Evolutionary conservation across 1,284 basidiomycete species (phyloP), one percentile per base, ranked within the genome.

Genomic region (Moniliella sp.): DNA sequence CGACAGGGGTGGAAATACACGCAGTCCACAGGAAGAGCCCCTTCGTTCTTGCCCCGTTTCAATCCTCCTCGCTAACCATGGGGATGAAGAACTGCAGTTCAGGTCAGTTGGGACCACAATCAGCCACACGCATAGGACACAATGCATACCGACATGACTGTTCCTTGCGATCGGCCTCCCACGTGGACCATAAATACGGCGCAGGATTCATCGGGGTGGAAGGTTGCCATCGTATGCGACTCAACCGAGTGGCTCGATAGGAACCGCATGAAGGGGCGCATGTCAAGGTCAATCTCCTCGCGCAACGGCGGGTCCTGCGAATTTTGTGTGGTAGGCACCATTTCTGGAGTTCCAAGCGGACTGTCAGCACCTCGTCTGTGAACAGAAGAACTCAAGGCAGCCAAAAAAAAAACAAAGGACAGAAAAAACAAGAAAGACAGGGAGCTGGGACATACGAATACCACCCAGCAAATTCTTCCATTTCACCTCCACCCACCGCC

Each of bases 151-250:
- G n/a, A n/a, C n/a, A n/a, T n/a, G n/a, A n/a, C n/a, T n/a, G n/a
- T n/a, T n/a, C n/a, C n/a, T n/a, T n/a, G n/a, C n/a, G n/a, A n/a
- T n/a, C n/a, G n/a, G n/a, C n/a, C n/a, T n/a, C n/a, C n/a, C n/a
- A n/a, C n/a, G n/a, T n/a, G n/a, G n/a, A n/a, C n/a, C n/a, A n/a
- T n/a, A n/a, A n/a, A n/a, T n/a, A n/a, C n/a, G n/a, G n/a, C n/a
- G n/a, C n/a, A n/a, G n/a, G n/a, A n/a, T n/a, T n/a, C n/a, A n/a
- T n/a, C n/a, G n/a, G n/a, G n/a, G n/a, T n/a, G n/a, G n/a, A n/a
- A n/a, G n/a, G n/a, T n/a, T n/a, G 48, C 50, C 28, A 61, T 59
- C 2, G 56, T 56, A 7, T 46, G 48, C 1, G 46, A 44, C 30
- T 36, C 35, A 21, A 61, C 49, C n/a, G 43, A 27, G 46, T 61